Evolutionary conservation across 169 alveolate species (phyloP).

Genomic region (Amoebophrya sp.): DNA sequence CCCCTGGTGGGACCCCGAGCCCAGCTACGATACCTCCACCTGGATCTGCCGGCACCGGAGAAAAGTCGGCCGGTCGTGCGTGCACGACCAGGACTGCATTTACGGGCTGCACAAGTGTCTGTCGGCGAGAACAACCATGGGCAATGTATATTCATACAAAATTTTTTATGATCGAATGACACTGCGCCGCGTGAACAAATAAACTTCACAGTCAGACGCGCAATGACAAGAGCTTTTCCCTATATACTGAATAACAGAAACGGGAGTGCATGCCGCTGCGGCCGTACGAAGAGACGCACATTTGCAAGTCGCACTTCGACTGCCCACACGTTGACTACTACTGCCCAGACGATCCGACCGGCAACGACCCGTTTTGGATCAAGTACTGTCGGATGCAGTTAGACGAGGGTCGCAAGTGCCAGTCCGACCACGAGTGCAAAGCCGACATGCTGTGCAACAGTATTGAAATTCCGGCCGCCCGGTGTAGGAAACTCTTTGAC

Average conservation of each 20-base stretch:
- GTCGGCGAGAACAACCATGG: not conserved
- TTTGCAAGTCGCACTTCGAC: constrained; percentile 23
- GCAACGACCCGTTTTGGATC: not conserved
- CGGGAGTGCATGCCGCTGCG: constrained; percentile 17
- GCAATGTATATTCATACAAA: not conserved
- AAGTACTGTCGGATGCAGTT: not conserved
- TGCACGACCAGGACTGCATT: constrained; percentile 20
- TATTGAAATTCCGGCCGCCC: not conserved
- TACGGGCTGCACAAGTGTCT: constrained; percentile 4
- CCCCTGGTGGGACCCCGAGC: not conserved
- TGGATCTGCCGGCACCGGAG: not conserved
- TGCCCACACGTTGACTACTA: not conserved
- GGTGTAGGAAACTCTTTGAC: not conserved
- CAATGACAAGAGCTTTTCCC: not conserved
- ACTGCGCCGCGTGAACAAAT: no score
- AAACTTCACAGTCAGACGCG: no score
- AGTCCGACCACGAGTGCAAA: not conserved
- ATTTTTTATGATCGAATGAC: no score
- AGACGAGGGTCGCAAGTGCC: not conserved
- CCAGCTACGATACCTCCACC: not conserved
- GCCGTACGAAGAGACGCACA: constrained; percentile 13
- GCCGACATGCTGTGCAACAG: not conserved
- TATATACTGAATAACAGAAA: not conserved
- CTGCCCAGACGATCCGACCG: constrained; percentile 15
- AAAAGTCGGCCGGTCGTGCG: not conserved